These are phyloP conservation scores for Thermothelomyces thermophilus DNA, from an alignment of 2,329 filamentous ascomycete genomes.

Conservation along the genomic window DNA sequence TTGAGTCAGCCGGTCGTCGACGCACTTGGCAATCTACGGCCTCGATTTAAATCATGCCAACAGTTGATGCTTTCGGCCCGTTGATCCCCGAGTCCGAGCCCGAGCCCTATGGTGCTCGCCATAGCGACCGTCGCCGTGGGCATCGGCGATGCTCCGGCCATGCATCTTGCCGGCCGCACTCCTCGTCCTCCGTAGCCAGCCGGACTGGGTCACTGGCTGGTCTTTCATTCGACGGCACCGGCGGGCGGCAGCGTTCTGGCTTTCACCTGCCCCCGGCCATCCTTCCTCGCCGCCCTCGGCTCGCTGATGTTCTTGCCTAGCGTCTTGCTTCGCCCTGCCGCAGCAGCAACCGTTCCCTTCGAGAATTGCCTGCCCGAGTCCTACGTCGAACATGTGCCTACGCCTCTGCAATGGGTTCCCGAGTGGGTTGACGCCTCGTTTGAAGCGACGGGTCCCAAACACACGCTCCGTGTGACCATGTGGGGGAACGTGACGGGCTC, in stretches of 20 bases:
- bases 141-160: not conserved
- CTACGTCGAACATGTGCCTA: conserved; percentile 49
- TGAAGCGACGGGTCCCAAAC: conserved; percentile 50
- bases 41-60: conserved; percentile 10
- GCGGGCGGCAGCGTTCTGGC: not conserved
- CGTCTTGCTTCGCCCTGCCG: conserved; percentile 37
- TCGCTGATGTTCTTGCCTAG: conserved; percentile 36
- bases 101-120: conserved; percentile 6
- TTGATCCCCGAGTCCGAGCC: conserved; percentile 1
- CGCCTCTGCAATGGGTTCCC: conserved; percentile 73
- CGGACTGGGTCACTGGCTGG: not conserved
- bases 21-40: not conserved
- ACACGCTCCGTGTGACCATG: conserved; percentile 68
- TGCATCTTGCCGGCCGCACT: not conserved
- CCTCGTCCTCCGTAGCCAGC: not conserved
- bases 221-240: not conserved
- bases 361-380: conserved; percentile 71
- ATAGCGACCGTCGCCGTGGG: conserved; percentile 1
- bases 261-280: not conserved
- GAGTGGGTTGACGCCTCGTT: conserved; percentile 68
- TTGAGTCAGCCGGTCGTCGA: conserved; percentile 8
- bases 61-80: conserved; percentile 2
- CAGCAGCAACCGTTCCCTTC: conserved; percentile 66
- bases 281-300: conserved; percentile 19
- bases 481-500: conserved; percentile 89